A percentile compares a stretch with the other conserved stretches of the same genome.
Conservation (phyloP, 768 basidiomycete genomes). For the Daedalea quercina region DNA sequence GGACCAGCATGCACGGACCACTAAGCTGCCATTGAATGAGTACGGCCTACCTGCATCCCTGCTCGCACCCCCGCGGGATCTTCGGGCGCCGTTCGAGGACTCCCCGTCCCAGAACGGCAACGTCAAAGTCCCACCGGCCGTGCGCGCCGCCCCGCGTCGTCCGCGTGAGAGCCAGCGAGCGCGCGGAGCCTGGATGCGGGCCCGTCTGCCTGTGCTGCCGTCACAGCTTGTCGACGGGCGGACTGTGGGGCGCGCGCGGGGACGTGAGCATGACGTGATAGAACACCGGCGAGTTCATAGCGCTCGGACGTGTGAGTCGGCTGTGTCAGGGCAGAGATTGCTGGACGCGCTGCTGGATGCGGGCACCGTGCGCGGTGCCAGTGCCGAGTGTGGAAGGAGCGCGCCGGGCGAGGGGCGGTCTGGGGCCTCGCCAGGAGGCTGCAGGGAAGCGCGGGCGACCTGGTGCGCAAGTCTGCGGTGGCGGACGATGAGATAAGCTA, state of each 20-base stretch:
- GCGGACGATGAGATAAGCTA: slow-evolving; percentile 1
- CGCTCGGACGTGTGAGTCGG: background rate
- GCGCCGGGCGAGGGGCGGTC: background rate
- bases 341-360: background rate
- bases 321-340: no score
- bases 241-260: background rate
- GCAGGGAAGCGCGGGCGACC: background rate
- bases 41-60: background rate
- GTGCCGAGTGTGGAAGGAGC: background rate
- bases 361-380: background rate
- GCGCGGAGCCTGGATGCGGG: background rate
- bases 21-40: background rate
- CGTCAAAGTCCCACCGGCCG: background rate
- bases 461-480: background rate
- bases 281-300: background rate
- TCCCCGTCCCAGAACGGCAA: background rate
- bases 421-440: no score
- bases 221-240: no score
- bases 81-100: background rate
- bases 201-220: no score
- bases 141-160: background rate
- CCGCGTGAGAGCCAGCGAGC: background rate
- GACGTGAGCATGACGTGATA: slow-evolving; percentile 4
- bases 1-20: background rate
- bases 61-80: slow-evolving; percentile 4